phyloP scores from a whole-genome alignment of 129 eudicot species.

The Centrapalus pauciflorus region DNA sequence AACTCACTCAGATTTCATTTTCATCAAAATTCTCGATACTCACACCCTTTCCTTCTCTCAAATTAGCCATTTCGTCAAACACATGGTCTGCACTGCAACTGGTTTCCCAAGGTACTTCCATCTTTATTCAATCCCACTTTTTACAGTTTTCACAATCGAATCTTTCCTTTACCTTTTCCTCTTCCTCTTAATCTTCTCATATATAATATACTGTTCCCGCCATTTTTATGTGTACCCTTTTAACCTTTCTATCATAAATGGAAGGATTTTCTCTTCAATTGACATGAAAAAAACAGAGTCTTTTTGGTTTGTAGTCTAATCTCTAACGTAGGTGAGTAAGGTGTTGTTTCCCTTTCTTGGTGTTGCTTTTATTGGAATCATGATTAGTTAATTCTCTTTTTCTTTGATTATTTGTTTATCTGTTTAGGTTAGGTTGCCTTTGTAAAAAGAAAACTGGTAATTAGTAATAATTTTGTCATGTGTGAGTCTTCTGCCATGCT shows the following conservation, averaged over 20 bases:
- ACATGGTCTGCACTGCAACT: constrained; percentile 21
- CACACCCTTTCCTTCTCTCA: constrained; percentile 9
- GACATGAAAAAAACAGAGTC: background rate
- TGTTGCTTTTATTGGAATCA: constrained; percentile 9
- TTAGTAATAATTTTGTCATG: constrained; percentile 30
- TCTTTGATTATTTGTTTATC: background rate
- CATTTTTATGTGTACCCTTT: constrained; percentile 11
- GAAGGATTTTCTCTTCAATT: background rate
- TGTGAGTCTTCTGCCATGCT: constrained; percentile 22
- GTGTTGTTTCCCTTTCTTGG: constrained; percentile 16
- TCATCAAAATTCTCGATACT: constrained; percentile 11
- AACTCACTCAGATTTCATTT: background rate
- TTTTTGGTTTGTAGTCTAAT: too few species aligned
- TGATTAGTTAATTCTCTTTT: constrained; percentile 5
- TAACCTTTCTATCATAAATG: background rate
- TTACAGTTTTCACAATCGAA: constrained; percentile 31
- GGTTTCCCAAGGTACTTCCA: constrained; percentile 1
- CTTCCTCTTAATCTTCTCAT: too few species aligned
- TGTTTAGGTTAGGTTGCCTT: background rate
- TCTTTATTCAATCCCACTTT: constrained; percentile 1
- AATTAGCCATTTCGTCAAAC: constrained; percentile 16
- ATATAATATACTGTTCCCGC: constrained; percentile 22
- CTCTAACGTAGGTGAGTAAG: constrained; percentile 2
- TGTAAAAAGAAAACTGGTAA: constrained; percentile 6
- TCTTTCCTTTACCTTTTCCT: constrained; percentile 15